phyloP scores from a whole-genome alignment of 2,329 filamentous ascomycete species.

The Fusarium zealandicum region DNA sequence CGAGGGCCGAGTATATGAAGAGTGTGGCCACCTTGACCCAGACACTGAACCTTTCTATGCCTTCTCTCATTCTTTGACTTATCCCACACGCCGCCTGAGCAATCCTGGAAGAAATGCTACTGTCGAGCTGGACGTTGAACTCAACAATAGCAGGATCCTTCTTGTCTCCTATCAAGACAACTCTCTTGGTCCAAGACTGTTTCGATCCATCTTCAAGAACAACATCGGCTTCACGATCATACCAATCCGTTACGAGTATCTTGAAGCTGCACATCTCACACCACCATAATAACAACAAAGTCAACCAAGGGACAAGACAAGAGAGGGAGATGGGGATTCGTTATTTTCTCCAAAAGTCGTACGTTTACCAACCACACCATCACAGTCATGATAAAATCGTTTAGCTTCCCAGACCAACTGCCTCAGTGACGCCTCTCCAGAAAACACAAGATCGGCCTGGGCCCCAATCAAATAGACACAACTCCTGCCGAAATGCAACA shows the following conservation, averaged over 20 bases:
- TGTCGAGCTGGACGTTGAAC: too few relatives aligned
- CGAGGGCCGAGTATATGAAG: neutral
- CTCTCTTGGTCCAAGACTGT: too few relatives aligned
- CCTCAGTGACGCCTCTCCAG: constrained; percentile 37
- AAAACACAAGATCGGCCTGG: constrained; percentile 21
- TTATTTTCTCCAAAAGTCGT: constrained; percentile 27
- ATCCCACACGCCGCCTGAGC: neutral
- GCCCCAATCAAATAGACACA: constrained; percentile 30
- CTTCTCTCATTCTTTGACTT: neutral
- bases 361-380: constrained; percentile 9
- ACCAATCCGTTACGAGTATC: too few relatives aligned
- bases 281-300: neutral
- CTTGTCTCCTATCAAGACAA: too few relatives aligned
- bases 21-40: neutral
- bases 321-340: constrained; percentile 22
- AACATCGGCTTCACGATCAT: too few relatives aligned
- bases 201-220: too few relatives aligned
- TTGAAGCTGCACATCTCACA: too few relatives aligned
- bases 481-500: constrained; percentile 43
- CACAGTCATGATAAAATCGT: constrained; percentile 32
- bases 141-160: too few relatives aligned
- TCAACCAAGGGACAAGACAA: neutral
- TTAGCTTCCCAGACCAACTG: constrained; percentile 37
- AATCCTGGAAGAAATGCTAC: too few relatives aligned
- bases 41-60: neutral